Percentiles rank a stretch among this genome's conserved stretches.
Evolutionary conservation across 192 early-diverging fungal genomes (phyloP).

Genomic region (Rhizophagus prolifer): DNA sequence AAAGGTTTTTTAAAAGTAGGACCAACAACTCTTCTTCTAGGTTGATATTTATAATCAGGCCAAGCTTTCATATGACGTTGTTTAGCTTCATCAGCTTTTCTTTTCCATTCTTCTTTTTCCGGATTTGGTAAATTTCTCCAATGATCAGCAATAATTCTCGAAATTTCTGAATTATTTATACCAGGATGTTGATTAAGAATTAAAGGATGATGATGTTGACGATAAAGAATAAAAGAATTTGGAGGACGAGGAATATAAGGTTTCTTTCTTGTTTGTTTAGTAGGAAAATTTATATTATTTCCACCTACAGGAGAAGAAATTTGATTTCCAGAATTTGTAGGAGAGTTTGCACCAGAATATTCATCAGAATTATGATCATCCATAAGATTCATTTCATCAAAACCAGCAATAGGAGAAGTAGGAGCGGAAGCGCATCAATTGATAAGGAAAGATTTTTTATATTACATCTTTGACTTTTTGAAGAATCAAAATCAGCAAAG

Average conservation of each 20-base stretch:
- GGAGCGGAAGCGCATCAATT: not conserved
- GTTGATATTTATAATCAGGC: conserved; percentile 33
- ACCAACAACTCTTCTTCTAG: conserved; percentile 21
- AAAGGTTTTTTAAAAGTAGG: conserved; percentile 29
- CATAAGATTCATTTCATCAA: conserved; percentile 13
- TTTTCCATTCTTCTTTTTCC: conserved; percentile 30
- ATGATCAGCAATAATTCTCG: conserved; percentile 30
- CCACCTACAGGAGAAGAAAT: too few relatives aligned
- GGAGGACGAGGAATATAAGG: conserved; percentile 31
- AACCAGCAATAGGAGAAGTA: conserved; percentile 15
- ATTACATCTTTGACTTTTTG: not conserved
- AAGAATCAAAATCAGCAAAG: conserved; percentile 7
- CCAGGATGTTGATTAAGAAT: conserved; percentile 30
- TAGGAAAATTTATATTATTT: not conserved
- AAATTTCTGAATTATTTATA: conserved; percentile 31
- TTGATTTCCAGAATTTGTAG: not conserved
- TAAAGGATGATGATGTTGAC: conserved; percentile 32
- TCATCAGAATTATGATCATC: conserved; percentile 21
- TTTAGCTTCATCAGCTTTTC: conserved; percentile 31
- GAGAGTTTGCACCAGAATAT: not conserved
- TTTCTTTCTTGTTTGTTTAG: conserved; percentile 30
- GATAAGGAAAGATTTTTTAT: not conserved
- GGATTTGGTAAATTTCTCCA: conserved; percentile 23
- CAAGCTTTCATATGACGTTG: conserved; percentile 30
- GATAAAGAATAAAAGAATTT: conserved; percentile 31